A percentile compares a stretch with the other conserved stretches of the same genome.
These are phyloP conservation scores for Hypocrella siamensis DNA, from an alignment of 2,329 filamentous ascomycete genomes.

Conservation along the genomic window DNA sequence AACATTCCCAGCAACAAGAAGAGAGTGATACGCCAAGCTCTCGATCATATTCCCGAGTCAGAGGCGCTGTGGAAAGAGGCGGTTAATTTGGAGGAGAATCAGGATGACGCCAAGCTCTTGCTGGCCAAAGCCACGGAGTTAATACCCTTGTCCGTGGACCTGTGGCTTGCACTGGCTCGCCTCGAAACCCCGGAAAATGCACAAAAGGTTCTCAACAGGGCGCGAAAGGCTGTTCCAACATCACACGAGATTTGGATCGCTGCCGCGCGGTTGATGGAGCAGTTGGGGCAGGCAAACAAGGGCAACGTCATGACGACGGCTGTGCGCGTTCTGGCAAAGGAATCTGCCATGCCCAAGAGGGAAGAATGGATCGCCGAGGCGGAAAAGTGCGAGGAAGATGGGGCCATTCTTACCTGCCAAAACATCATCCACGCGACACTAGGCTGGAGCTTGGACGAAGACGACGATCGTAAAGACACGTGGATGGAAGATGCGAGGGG, in stretches of 20 bases:
- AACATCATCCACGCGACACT: constrained; percentile 87
- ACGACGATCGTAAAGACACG: constrained; percentile 88
- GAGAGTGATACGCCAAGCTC: constrained; percentile 75
- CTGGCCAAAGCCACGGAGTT: constrained; percentile 92
- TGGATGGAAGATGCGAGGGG: constrained; percentile 89
- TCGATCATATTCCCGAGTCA: constrained; percentile 86
- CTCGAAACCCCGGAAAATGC: constrained; percentile 83
- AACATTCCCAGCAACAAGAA: constrained; percentile 73
- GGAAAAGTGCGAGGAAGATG: constrained; percentile 87
- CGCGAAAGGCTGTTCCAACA: constrained; percentile 82
- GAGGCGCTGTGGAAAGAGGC: constrained; percentile 97
- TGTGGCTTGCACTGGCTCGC: constrained; percentile 87
- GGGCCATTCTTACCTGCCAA: constrained; percentile 70
- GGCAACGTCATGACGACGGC: constrained; percentile 92
- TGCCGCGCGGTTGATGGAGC: constrained; percentile 78
- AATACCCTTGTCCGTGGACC: constrained; percentile 80
- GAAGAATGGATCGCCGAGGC: constrained; percentile 96
- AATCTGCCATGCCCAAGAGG: constrained; percentile 90
- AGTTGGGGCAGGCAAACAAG: constrained; percentile 61
- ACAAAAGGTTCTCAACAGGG: constrained; percentile 87
- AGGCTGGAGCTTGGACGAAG: constrained; percentile 84
- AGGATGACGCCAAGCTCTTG: constrained; percentile 72
- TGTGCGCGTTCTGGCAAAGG: constrained; percentile 72
- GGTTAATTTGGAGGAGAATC: constrained; percentile 86
- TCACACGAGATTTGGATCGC: constrained; percentile 96